These are phyloP conservation scores for Phoma sp. DNA, from an alignment of 2,329 filamentous ascomycete species.

Conservation along the genomic window DNA sequence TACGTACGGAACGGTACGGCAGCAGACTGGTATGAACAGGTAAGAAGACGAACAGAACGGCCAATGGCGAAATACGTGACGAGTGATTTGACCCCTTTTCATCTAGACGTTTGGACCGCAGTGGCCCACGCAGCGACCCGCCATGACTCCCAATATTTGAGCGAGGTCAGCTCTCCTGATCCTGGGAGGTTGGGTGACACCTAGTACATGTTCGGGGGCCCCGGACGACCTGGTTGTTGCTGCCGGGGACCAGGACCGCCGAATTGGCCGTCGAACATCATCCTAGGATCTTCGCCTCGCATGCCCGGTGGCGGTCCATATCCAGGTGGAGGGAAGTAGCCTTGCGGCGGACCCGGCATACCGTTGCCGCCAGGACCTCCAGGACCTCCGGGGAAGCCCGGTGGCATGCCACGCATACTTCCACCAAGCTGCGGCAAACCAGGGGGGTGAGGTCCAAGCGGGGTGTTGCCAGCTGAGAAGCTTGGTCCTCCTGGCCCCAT, in stretches of 20 bases:
- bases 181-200: neutral
- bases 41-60: neutral
- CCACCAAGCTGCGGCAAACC: conserved; percentile 40
- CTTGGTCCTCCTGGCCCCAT: conserved; percentile 42
- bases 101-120: neutral
- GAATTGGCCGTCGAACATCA: conserved; percentile 48
- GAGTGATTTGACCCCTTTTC: neutral
- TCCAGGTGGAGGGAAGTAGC: conserved; percentile 44
- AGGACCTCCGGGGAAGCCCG: conserved; percentile 29
- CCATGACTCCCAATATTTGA: neutral
- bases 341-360: conserved; percentile 44
- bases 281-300: conserved; percentile 44
- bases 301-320: conserved; percentile 41
- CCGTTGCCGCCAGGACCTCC: conserved; percentile 35
- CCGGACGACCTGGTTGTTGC: conserved; percentile 35
- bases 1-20: neutral
- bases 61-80: neutral
- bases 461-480: conserved; percentile 48
- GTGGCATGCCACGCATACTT: conserved; percentile 35
- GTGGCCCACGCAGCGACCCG: neutral
- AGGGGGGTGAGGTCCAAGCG: conserved; percentile 46
- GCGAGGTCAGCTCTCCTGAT: neutral
- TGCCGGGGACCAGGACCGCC: conserved; percentile 38
- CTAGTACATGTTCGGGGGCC: conserved; percentile 44
- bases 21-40: conserved; percentile 10